phyloP scores from a whole-genome alignment of 2,329 filamentous ascomycete genomes.

The Aspergillus sp. region DNA sequence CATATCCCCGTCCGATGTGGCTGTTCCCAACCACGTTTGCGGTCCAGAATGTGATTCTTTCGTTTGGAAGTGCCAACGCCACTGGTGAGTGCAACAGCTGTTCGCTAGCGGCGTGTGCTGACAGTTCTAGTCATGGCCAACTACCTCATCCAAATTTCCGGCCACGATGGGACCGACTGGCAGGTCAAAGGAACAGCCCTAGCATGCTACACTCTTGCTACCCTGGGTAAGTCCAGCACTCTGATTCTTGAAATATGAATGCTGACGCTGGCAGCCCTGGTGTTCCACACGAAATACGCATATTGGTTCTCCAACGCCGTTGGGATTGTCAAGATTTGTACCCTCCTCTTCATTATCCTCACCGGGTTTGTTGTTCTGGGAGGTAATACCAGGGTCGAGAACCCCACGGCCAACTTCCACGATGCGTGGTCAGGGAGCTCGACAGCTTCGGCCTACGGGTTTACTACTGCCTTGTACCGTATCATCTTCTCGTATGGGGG shows the following conservation, averaged over 20 bases:
- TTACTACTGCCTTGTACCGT: conserved; percentile 58
- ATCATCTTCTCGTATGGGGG: conserved; percentile 61
- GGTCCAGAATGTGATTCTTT: conserved; percentile 62
- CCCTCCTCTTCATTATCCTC: conserved; percentile 62
- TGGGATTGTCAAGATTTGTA: conserved; percentile 59
- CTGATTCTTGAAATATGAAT: background rate
- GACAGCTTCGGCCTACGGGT: conserved; percentile 44
- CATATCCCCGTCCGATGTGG: conserved; percentile 63
- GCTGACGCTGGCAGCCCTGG: conserved; percentile 31
- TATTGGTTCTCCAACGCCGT: conserved; percentile 57
- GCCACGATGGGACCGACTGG: conserved; percentile 55
- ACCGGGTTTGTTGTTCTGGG: conserved; percentile 64
- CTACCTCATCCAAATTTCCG: conserved; percentile 62
- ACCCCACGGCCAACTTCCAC: conserved; percentile 56
- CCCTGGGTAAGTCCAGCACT: conserved; percentile 46
- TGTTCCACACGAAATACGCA: conserved; percentile 59
- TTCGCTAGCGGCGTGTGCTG: background rate
- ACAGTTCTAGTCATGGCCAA: conserved; percentile 51
- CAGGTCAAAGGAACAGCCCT: conserved; percentile 66
- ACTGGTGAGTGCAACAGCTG: conserved; percentile 32
- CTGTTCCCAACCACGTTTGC: conserved; percentile 66
- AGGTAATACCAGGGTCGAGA: conserved; percentile 51
- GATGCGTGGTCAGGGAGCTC: conserved; percentile 54
- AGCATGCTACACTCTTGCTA: conserved; percentile 60
- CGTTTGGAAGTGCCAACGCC: conserved; percentile 65